Evolutionary conservation across 2,329 filamentous ascomycete genomes (phyloP).

Genomic region (Exophiala alcalophila): DNA sequence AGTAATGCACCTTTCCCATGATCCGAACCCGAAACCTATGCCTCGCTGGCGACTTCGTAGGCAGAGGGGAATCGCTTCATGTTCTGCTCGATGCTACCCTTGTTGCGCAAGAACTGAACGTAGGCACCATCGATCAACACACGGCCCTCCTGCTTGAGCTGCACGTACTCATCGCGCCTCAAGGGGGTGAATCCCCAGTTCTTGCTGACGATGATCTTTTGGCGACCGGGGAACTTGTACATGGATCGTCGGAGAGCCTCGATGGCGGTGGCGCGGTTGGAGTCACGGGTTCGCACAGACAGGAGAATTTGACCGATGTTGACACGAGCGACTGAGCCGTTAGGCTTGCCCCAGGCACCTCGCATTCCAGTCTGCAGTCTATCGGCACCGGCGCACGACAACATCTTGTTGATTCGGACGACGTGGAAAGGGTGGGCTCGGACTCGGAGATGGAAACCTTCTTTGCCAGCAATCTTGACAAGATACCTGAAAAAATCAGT

Average conservation of each 20-base stretch:
- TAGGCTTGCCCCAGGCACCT: slow-evolving; percentile 99
- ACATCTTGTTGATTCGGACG: slow-evolving; percentile 99
- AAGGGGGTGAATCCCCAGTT: slow-evolving; percentile 99
- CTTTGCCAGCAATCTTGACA: slow-evolving; percentile 67
- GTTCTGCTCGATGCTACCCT: slow-evolving; percentile 82
- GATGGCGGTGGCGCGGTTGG: slow-evolving; percentile 85
- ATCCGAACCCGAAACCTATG: slow-evolving; percentile 36
- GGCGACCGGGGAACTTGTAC: slow-evolving; percentile 99
- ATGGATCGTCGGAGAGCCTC: slow-evolving; percentile 98
- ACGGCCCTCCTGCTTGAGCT: slow-evolving; percentile 88
- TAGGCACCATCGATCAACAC: slow-evolving; percentile 98
- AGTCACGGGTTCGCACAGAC: slow-evolving; percentile 94
- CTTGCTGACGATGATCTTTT: slow-evolving; percentile 99
- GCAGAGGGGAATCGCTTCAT: slow-evolving; percentile 92
- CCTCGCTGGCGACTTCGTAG: slow-evolving; percentile 52
- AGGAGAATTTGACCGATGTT: slow-evolving; percentile 99
- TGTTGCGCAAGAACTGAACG: slow-evolving; percentile 97
- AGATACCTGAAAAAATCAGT: slow-evolving; percentile 53
- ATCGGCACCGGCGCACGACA: slow-evolving; percentile 99
- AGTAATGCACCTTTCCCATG: slow-evolving; percentile 10
- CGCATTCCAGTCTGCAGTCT: slow-evolving; percentile 99
- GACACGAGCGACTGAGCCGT: slow-evolving; percentile 98
- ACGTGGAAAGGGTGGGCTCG: slow-evolving; percentile 99
- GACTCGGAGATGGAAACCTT: slow-evolving; percentile 68
- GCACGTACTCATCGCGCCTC: slow-evolving; percentile 93